Conservation (phyloP, 2,329 filamentous ascomycete species). For the Xylaria sp. region DNA sequence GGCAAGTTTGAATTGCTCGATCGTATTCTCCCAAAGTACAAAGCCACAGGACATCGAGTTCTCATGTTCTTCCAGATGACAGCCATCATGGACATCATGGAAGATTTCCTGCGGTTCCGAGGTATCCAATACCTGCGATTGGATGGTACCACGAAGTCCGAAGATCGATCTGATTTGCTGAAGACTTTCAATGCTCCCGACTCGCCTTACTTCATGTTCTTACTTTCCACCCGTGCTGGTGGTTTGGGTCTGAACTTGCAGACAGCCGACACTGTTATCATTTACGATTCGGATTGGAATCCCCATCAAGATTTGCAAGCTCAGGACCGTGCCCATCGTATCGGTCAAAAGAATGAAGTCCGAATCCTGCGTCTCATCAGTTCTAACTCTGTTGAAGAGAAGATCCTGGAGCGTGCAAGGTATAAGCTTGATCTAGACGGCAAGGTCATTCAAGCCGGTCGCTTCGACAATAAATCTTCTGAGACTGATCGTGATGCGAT, state of each 20-base stretch:
- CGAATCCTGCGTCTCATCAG: conserved; percentile 93
- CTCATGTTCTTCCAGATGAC: conserved; percentile 99
- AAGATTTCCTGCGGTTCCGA: conserved; percentile 85
- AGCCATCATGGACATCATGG: conserved; percentile 99
- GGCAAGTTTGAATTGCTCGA: conserved; percentile 97
- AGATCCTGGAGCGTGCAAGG: conserved; percentile 92
- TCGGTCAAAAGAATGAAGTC: conserved; percentile 99
- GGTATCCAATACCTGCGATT: conserved; percentile 83
- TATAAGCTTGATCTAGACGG: conserved; percentile 99
- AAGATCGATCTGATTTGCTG: conserved; percentile 89
- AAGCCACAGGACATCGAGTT: conserved; percentile 83
- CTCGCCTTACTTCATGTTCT: conserved; percentile 94
- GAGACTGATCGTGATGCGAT: conserved; percentile 97
- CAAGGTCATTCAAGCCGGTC: conserved; percentile 98
- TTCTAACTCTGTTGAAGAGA: conserved; percentile 95
- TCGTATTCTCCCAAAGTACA: conserved; percentile 87
- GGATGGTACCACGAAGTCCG: conserved; percentile 94
- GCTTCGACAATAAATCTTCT: conserved; percentile 98
- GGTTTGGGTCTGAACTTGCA: conserved; percentile 95
- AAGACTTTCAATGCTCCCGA: conserved; percentile 82
- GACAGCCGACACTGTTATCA: conserved; percentile 97
- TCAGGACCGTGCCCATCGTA: conserved; percentile 99
- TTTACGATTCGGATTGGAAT: conserved; percentile 99
- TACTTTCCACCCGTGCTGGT: conserved; percentile 97
- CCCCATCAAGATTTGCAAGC: conserved; percentile 98